Conservation (phyloP, 106 monocot species). For the Xerophyta viscosa region DNA sequence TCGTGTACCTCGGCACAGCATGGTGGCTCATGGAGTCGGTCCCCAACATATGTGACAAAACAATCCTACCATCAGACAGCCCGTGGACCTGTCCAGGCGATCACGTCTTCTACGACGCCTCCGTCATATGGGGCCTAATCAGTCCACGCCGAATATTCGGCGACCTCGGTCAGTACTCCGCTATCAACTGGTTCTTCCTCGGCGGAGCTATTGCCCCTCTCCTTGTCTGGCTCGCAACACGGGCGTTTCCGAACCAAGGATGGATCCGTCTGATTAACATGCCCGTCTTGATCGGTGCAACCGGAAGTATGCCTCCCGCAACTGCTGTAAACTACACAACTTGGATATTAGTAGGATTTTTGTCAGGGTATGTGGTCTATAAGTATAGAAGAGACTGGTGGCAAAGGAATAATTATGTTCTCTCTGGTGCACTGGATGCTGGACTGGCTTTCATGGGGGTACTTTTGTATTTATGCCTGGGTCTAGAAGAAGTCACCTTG, state of each 20-base stretch:
- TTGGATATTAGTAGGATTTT: conserved; percentile 66
- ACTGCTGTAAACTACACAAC: conserved; percentile 80
- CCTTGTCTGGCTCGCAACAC: conserved; percentile 64
- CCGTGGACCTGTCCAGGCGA: conserved; percentile 91
- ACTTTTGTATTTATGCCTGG: conserved; percentile 60
- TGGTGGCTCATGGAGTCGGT: conserved; percentile 90
- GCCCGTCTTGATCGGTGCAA: conserved; percentile 73
- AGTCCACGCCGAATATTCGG: conserved; percentile 88
- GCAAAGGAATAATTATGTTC: conserved; percentile 77
- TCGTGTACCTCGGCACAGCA: conserved; percentile 73
- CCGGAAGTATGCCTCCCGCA: conserved; percentile 73
- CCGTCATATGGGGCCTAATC: conserved; percentile 91
- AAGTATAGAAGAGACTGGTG: conserved; percentile 68
- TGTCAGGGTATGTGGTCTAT: conserved; percentile 76
- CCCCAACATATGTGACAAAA: conserved; percentile 66
- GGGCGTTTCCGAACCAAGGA: conserved; percentile 44
- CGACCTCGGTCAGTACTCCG: conserved; percentile 52
- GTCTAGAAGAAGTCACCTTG: conserved; percentile 42
- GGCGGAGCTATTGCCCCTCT: conserved; percentile 62
- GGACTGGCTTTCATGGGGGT: conserved; percentile 90
- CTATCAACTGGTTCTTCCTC: conserved; percentile 91
- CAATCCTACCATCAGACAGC: conserved; percentile 48
- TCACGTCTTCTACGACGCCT: conserved; percentile 83
- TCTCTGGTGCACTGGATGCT: conserved; percentile 78
- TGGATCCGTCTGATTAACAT: conserved; percentile 78